phyloP scores from a whole-genome alignment of 78 protist genomes.

The Polysphondylium violaceum region DNA sequence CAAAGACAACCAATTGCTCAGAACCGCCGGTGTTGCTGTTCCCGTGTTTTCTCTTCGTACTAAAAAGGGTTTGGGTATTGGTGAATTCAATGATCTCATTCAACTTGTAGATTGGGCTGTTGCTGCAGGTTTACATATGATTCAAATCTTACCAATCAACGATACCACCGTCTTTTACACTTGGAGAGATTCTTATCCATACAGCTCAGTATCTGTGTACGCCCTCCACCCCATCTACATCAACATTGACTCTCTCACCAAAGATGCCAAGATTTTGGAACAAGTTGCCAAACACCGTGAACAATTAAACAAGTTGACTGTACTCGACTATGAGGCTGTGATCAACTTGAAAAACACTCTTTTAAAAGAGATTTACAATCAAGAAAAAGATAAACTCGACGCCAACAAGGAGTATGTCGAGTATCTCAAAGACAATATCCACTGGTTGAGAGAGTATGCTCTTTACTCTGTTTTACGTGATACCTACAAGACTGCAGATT shows the following conservation, averaged over 20 bases:
- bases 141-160: slow-evolving; percentile 92
- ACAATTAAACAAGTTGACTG: slow-evolving; percentile 59
- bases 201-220: slow-evolving; percentile 82
- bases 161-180: slow-evolving; percentile 86
- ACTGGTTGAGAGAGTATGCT: slow-evolving; percentile 91
- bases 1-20: slow-evolving; percentile 20
- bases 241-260: slow-evolving; percentile 47
- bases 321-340: slow-evolving; percentile 81
- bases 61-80: slow-evolving; percentile 85
- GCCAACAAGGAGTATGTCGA: slow-evolving; percentile 18
- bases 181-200: slow-evolving; percentile 90
- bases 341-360: slow-evolving; percentile 22
- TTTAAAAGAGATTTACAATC: slow-evolving; percentile 14
- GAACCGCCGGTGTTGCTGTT: slow-evolving; percentile 89
- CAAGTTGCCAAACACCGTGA: slow-evolving; percentile 11
- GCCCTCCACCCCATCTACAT: slow-evolving; percentile 92
- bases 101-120: slow-evolving; percentile 80
- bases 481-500: slow-evolving; percentile 70
- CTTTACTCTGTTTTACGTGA: slow-evolving; percentile 80
- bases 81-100: slow-evolving; percentile 90
- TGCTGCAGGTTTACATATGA: slow-evolving; percentile 64
- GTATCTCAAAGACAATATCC: slow-evolving; percentile 35
- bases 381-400: slow-evolving; percentile 3
- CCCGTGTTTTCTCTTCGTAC: slow-evolving; percentile 91
- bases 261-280: slow-evolving; percentile 10